phyloP scores from a whole-genome alignment of 768 basidiomycete genomes.

The Dioszegia aurantiaca region DNA sequence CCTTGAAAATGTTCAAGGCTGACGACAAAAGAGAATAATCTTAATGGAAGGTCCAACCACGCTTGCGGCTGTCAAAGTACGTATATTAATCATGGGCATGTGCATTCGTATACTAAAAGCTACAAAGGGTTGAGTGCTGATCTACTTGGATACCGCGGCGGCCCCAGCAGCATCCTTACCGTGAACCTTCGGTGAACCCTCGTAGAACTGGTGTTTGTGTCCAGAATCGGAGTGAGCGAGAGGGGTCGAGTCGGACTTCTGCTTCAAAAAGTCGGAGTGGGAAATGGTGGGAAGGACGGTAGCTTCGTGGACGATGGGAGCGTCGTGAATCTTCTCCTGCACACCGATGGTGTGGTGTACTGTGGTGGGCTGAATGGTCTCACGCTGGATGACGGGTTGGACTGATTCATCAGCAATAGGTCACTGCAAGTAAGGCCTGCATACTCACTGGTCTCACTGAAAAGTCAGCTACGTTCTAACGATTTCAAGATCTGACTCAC shows the following conservation, averaged over 20 bases:
- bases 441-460: conserved; percentile 33
- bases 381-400: conserved; percentile 53
- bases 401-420: conserved; percentile 14
- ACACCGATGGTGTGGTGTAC: conserved; percentile 53
- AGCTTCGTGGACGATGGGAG: conserved; percentile 52
- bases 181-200: not conserved
- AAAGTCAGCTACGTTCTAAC: too few relatives aligned
- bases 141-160: too few relatives aligned
- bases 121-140: too few relatives aligned
- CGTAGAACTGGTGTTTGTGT: conserved; percentile 48
- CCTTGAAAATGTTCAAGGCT: too few relatives aligned
- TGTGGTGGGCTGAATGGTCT: conserved; percentile 52
- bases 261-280: conserved; percentile 46
- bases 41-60: too few relatives aligned
- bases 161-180: too few relatives aligned
- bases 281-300: conserved; percentile 51
- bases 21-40: too few relatives aligned
- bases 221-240: conserved; percentile 42
- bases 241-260: conserved; percentile 35
- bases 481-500: too few relatives aligned
- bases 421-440: not conserved
- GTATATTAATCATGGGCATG: too few relatives aligned
- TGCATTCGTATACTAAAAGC: too few relatives aligned
- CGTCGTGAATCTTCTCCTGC: conserved; percentile 53
- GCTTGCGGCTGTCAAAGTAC: too few relatives aligned